Percentiles rank a stretch among this genome's conserved stretches.
phyloP scores from a whole-genome alignment of 1,284 basidiomycete species.

The Leccinum fuscescens region DNA sequence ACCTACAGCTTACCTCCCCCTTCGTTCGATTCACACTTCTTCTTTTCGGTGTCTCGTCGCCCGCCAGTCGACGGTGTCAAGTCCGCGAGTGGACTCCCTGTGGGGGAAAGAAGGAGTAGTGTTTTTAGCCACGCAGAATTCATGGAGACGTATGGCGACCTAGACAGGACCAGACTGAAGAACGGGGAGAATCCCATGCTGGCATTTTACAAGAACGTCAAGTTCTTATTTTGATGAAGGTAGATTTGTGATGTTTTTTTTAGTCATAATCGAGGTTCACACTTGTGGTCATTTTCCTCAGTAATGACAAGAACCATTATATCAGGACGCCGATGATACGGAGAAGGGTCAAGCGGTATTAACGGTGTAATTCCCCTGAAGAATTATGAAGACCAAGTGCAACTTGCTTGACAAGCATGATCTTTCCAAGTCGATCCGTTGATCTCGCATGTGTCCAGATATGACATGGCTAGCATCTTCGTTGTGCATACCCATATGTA shows the following conservation, averaged over 20 bases:
- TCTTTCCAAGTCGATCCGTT: neutral
- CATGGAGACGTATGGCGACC: constrained; percentile 77
- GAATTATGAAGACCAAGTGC: no score
- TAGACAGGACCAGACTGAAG: constrained; percentile 59
- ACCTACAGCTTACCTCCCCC: constrained; percentile 45
- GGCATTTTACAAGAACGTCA: constrained; percentile 87
- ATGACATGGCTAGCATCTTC: neutral
- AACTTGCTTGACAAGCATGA: neutral
- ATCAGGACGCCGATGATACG: neutral
- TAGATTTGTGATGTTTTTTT: neutral
- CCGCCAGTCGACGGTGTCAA: constrained; percentile 62
- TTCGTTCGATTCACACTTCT: constrained; percentile 61
- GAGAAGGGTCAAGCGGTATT: neutral
- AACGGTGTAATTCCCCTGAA: neutral
- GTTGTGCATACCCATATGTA: neutral
- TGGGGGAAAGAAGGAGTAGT: constrained; percentile 76
- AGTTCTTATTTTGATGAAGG: constrained; percentile 65
- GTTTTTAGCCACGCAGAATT: constrained; percentile 87
- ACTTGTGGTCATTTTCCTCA: neutral
- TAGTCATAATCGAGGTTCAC: neutral
- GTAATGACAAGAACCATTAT: neutral
- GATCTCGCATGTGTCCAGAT: neutral
- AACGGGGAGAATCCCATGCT: constrained; percentile 88
- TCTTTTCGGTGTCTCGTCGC: constrained; percentile 63
- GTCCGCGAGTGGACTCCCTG: constrained; percentile 72